Percentiles rank a stretch among this genome's conserved stretches.
Conservation (phyloP, 768 basidiomycete genomes). For the Cystobasidium onofrii region DNA sequence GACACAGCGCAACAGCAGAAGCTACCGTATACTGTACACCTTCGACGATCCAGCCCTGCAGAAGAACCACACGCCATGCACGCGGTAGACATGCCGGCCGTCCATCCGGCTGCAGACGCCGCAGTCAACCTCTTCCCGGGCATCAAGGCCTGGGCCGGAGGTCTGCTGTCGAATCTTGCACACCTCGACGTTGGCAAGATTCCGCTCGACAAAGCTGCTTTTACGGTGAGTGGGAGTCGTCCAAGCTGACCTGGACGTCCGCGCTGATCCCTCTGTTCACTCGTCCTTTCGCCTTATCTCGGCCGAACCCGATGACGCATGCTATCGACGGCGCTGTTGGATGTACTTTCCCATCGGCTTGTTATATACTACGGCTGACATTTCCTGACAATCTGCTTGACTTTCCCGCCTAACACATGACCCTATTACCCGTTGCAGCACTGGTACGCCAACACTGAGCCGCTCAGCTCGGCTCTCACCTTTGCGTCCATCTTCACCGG, state of each 20-base stretch:
- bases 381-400: no score
- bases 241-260: background rate
- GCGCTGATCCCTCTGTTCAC: background rate
- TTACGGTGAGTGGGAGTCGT: background rate
- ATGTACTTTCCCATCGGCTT: no score
- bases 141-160: background rate
- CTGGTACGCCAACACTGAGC: slow-evolving; percentile 24
- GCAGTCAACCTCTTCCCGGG: background rate
- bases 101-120: background rate
- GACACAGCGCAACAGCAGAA: no score
- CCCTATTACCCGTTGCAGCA: background rate
- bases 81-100: background rate
- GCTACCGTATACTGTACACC: no score
- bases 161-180: background rate
- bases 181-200: slow-evolving; percentile 3
- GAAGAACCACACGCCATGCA: background rate
- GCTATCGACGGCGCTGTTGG: no score
- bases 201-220: background rate
- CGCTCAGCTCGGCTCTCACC: slow-evolving; percentile 23
- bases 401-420: no score
- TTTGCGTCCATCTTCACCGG: slow-evolving; percentile 15
- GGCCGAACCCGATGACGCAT: background rate
- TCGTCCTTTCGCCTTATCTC: background rate
- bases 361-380: no score
- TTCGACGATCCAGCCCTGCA: no score